Percentiles rank a stretch among this genome's conserved stretches.
These are phyloP conservation scores for Globisporangium splendens DNA, from an alignment of 352 stramenopile genomes.

Conservation along the genomic window DNA sequence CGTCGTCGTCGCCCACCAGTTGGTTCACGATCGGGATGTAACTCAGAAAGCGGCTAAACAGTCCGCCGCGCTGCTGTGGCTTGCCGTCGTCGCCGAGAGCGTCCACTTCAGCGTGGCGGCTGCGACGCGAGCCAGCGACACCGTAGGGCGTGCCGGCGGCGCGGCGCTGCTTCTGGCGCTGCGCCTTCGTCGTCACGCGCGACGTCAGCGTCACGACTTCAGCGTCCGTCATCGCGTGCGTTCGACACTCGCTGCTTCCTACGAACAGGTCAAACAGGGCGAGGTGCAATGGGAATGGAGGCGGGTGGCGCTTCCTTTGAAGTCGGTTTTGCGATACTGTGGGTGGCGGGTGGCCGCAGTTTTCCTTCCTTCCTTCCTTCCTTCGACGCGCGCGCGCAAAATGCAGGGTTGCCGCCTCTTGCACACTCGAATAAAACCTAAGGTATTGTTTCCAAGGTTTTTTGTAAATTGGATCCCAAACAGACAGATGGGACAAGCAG, in stretches of 20 bases:
- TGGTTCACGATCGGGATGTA: constrained; percentile 66
- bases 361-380: constrained; percentile 12
- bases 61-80: constrained; percentile 14
- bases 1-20: constrained; percentile 37
- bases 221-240: constrained; percentile 6
- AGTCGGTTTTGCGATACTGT: not conserved
- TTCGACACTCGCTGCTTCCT: not conserved
- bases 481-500: not conserved
- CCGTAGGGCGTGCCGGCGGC: constrained; percentile 38
- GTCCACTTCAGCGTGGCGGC: not conserved
- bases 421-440: not conserved
- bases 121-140: constrained; percentile 12
- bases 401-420: not conserved
- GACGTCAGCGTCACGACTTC: not conserved
- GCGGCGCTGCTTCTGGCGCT: constrained; percentile 24
- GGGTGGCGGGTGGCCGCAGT: constrained; percentile 1
- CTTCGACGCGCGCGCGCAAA: constrained; percentile 4
- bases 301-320: not conserved
- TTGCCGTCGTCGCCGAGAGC: not conserved
- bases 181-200: constrained; percentile 5
- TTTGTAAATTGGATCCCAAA: not conserved
- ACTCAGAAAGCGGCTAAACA: constrained; percentile 61
- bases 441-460: not conserved
- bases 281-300: not conserved
- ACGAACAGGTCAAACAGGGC: not conserved